Base-by-base conservation (phyloP, 2,329 filamentous ascomycete species). In the Aspergillus fumigatiaffinis region DNA sequence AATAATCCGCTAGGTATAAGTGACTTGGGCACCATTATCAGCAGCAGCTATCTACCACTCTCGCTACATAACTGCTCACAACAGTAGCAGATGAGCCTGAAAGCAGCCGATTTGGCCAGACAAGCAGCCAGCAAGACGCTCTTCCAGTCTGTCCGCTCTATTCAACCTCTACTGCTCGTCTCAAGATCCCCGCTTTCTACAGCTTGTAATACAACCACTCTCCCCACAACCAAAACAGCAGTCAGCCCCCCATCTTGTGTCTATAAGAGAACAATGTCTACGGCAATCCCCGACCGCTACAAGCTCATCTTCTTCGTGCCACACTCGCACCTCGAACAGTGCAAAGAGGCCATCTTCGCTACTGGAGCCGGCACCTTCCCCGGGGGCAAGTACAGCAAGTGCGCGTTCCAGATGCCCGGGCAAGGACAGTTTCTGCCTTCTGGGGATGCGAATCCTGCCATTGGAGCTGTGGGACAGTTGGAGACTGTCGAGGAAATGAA, bases 291-390 rank as follows among this genome's bases (percentile, higher is more conserved):
- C 46, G 68, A 69, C 56, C 70, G 71, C 55, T 73, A 77, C 66
- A 77, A 78, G 55, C 73, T 79, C n/a, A 59, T 76, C 57, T 79
- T 78, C 68, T 77, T 73, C 59, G 73, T 76, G 9, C 77, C 77
- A 1, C 65, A 70, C 28, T 58, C 70, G n/a, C 66, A 75, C 58
- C 63, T 73, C 32, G 71, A 77, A 48, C 44, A 61, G 9, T 77
- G 74, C 63, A 77, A 78, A 59, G 68, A 75, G 42, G 76, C 76
- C 23, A 63, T 79, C 53, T 78, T 77, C 58, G 66, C 70, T 10
- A 70, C 69, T 17, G 76, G 77, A 3, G 77, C 75, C 6, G 77
- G 77, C 17, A 68, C 68, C 20, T 78, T 74, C 60, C 75, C 76
- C 0, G 70, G 70, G 1, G 72, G 70, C 1, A 75, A 75, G 61